Percentiles rank a stretch among this genome's conserved stretches.
Evolutionary conservation across 2,329 filamentous ascomycete species (phyloP).

Genomic region (Ascochyta pisi): DNA sequence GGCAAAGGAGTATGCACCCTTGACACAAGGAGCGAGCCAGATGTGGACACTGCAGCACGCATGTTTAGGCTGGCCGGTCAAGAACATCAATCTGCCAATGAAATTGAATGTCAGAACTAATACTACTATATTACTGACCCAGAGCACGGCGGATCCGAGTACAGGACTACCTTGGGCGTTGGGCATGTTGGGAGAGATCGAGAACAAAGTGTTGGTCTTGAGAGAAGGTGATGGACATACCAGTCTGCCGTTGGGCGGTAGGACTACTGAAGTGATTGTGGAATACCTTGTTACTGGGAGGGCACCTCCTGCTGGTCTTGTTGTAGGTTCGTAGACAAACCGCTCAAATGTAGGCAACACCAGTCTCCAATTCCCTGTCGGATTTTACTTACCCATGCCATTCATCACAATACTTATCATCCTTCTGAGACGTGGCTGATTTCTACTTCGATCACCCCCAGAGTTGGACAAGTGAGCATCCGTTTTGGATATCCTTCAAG

Average conservation of each 20-base stretch:
- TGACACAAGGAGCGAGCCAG: conserved; percentile 46
- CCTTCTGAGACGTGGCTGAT: too few relatives aligned
- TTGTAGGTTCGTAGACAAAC: conserved; percentile 5
- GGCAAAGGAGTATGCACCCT: conserved; percentile 42
- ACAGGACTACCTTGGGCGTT: conserved; percentile 44
- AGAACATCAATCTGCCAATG: conserved; percentile 45
- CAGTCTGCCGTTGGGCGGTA: conserved; percentile 43
- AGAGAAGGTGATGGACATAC: conserved; percentile 53
- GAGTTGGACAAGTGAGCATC: too few relatives aligned
- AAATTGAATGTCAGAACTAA: conserved; percentile 32
- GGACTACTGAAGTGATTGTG: conserved; percentile 42
- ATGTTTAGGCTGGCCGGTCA: conserved; percentile 53
- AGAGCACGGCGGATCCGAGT: conserved; percentile 51
- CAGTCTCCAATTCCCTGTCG: too few relatives aligned
- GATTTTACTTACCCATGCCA: too few relatives aligned
- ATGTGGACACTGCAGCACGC: conserved; percentile 45
- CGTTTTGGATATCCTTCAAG: too few relatives aligned
- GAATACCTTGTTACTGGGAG: conserved; percentile 45
- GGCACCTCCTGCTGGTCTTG: conserved; percentile 31
- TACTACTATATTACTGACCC: conserved; percentile 49
- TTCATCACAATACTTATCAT: too few relatives aligned
- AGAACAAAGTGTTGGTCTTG: conserved; percentile 48
- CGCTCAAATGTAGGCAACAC: too few relatives aligned
- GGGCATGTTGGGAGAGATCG: conserved; percentile 33
- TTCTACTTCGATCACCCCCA: too few relatives aligned